Evolutionary conservation across 2,329 filamentous ascomycete genomes (phyloP).

Genomic region (Pestalotiopsis sp.): DNA sequence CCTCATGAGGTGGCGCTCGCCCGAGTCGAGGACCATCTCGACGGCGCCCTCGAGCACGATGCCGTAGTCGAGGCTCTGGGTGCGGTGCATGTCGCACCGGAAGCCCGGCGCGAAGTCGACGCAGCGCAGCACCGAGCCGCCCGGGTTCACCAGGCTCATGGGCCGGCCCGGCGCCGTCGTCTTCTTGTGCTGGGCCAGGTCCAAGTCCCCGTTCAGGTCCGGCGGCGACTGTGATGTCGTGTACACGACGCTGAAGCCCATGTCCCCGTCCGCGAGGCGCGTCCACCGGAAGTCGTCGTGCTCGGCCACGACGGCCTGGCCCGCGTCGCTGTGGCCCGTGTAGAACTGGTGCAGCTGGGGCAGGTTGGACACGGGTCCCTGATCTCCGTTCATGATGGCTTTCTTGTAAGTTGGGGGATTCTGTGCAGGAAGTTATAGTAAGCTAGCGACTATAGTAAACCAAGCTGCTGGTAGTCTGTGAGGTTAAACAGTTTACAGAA

Average conservation of each 20-base stretch:
- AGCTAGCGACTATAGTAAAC: not conserved
- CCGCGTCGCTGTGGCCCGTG: conserved; percentile 29
- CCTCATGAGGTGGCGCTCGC: conserved; percentile 47
- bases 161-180: conserved; percentile 37
- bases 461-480: not conserved
- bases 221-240: conserved; percentile 43
- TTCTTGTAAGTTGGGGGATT: not conserved
- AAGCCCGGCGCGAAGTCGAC: conserved; percentile 51
- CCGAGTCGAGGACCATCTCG: conserved; percentile 55
- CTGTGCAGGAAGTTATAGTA: not conserved
- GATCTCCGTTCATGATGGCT: not conserved
- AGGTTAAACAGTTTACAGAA: not conserved
- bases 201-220: conserved; percentile 41
- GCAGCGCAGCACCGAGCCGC: conserved; percentile 42
- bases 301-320: conserved; percentile 39
- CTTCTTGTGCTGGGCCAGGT: conserved; percentile 40
- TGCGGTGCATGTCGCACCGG: conserved; percentile 52
- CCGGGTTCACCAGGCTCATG: conserved; percentile 36
- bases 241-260: conserved; percentile 44
- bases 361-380: conserved; percentile 17
- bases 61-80: conserved; percentile 57
- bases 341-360: conserved; percentile 27
- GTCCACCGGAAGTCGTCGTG: conserved; percentile 31
- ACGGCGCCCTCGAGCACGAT: conserved; percentile 57
- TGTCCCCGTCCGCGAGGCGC: conserved; percentile 32